Base-by-base conservation (phyloP, 345 rosid genomes). In the Psidium guajava region DNA sequence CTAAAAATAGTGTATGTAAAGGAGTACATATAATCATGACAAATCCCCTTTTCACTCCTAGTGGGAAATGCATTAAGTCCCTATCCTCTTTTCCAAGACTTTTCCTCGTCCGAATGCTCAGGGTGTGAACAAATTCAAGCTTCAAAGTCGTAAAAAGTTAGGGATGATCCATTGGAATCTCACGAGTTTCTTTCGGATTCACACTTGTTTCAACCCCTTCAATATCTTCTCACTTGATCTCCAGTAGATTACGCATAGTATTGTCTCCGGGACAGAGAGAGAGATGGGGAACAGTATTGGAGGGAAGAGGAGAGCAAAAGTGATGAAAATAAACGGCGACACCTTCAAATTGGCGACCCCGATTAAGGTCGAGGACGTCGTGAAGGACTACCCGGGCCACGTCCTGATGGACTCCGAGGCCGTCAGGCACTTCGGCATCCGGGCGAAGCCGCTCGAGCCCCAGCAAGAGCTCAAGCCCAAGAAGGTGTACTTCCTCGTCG, bases 271-370 rank as follows among this genome's bases (percentile, higher is more conserved):
- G 74, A 61, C 22, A 15, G 75, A 27, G 36, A 56, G 28, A 5
- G 86, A 85, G 25, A 96, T 96, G 99, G 99, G 99, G 59, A 97
- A 96, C 91, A 90, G 74, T 85, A 84, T 96, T 10, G 94, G 94
- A 54, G 91, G 91, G 82, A 90, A 80, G 74, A 92, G 90, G 69
- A 93, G 24, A 86, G 92, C 95, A 1, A 96, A 95, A 81, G 93
- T 97, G 54, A 96, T 97, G 99, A 96, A 92, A 61, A 89, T 97
- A 80, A 91, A 91, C 90, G 99, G 99, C 32, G 98, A 97, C 87
- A 93, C 94, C 6, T 84, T 95, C 88, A 93, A 93, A 82, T 56
- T 96, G 3, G 92, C 89, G 90, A 96, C 97, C 20, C 98, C 98
- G 36, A 87, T 86, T 75, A 91, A 89, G 22, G 98, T 89, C 18